Conservation (phyloP, 2,329 filamentous ascomycete species). For the Coniochaeta ligniaria region DNA sequence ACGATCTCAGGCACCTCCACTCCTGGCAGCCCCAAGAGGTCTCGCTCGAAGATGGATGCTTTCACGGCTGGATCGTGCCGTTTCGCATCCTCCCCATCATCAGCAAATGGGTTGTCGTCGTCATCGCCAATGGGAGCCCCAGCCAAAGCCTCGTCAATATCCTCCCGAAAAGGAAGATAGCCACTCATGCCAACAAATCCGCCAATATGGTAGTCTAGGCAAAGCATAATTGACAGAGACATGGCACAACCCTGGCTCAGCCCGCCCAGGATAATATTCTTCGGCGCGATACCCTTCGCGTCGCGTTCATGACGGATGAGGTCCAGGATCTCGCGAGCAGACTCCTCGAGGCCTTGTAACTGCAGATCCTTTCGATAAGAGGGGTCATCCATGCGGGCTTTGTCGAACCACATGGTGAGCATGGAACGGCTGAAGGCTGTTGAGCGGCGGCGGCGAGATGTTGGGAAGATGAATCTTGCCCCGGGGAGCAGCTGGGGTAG, state of each 20-base stretch:
- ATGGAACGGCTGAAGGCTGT: conserved; percentile 30
- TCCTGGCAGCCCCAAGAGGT: conserved; percentile 19
- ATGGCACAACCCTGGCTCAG: conserved; percentile 48
- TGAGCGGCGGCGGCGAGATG: conserved; percentile 34
- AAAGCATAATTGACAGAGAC: conserved; percentile 32
- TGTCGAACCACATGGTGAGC: conserved; percentile 46
- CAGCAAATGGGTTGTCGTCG: conserved; percentile 13
- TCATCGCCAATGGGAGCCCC: conserved; percentile 8
- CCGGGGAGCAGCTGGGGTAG: conserved; percentile 26
- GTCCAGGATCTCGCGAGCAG: conserved; percentile 22
- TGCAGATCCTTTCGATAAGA: conserved; percentile 32
- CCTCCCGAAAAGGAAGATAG: conserved; percentile 31
- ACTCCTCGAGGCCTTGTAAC: conserved; percentile 35
- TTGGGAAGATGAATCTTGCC: conserved; percentile 44
- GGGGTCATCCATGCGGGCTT: conserved; percentile 31
- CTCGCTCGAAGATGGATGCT: conserved; percentile 13
- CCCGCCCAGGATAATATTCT: conserved; percentile 40
- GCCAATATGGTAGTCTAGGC: conserved; percentile 26
- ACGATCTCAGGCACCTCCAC: conserved; percentile 6
- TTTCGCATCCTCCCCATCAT: conserved; percentile 6
- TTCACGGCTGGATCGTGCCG: conserved; percentile 11
- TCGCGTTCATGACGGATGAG: conserved; percentile 25
- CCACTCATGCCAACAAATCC: conserved; percentile 41
- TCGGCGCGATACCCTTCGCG: conserved; percentile 13
- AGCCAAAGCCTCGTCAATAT: conserved; percentile 21